A percentile compares a stretch with the other conserved stretches of the same genome.
Evolutionary conservation across 192 early-diverging fungal species (phyloP).

Genomic region (Chytriomyces hyalinus): DNA sequence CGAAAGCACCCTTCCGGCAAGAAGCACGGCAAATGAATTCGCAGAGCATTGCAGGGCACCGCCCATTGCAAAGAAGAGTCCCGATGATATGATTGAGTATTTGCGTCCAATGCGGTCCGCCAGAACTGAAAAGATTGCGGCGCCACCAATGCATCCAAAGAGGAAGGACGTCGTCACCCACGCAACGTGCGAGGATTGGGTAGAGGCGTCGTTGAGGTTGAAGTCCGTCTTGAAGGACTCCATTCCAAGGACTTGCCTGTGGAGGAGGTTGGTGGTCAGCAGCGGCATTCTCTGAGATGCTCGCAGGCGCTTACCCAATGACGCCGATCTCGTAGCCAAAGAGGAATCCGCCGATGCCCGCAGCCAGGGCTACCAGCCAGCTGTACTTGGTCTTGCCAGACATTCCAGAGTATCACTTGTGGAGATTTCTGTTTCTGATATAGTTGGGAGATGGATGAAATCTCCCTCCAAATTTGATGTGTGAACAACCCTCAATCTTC

Average conservation of each 20-base stretch:
- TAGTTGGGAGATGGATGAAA: no score
- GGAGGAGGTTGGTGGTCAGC: neutral
- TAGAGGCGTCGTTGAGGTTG: neutral
- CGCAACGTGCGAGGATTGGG: neutral
- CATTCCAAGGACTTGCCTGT: slow-evolving; percentile 12
- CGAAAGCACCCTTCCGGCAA: slow-evolving; percentile 78
- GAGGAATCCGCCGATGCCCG: no score
- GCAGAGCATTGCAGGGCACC: slow-evolving; percentile 68
- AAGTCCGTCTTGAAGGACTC: neutral
- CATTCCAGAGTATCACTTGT: no score
- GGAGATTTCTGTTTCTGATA: no score
- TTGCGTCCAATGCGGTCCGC: slow-evolving; percentile 29
- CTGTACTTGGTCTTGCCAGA: no score
- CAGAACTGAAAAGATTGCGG: slow-evolving; percentile 15
- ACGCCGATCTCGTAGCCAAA: slow-evolving; percentile 23
- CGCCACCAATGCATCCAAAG: slow-evolving; percentile 30
- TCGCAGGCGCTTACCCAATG: slow-evolving; percentile 13
- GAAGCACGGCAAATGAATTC: slow-evolving; percentile 66
- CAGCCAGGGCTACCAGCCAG: no score
- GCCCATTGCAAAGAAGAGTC: slow-evolving; percentile 73
- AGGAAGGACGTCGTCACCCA: slow-evolving; percentile 22
- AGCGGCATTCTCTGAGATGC: neutral
- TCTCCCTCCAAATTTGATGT: no score
- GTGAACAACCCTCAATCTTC: no score
- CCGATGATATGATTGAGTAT: slow-evolving; percentile 35